Conservation (phyloP, 306 rosid species). For the Ormosia emarginata region DNA sequence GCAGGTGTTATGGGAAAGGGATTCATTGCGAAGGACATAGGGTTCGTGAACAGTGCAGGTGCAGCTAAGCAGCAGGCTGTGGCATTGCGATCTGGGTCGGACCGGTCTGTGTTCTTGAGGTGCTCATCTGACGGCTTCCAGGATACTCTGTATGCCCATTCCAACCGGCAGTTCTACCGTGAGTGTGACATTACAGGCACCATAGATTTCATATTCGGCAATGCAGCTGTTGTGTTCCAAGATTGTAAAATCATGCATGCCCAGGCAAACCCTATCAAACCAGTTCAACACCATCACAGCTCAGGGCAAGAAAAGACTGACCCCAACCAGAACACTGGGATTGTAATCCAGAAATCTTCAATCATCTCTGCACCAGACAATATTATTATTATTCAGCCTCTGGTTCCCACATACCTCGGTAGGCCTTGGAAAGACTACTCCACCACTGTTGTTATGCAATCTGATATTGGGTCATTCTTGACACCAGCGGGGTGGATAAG, state of each 20-base stretch:
- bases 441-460: slow-evolving; percentile 66
- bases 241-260: slow-evolving; percentile 54
- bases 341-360: slow-evolving; percentile 61
- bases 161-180: slow-evolving; percentile 87
- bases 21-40: slow-evolving; percentile 72
- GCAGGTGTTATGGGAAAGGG: slow-evolving; percentile 80
- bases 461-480: slow-evolving; percentile 51
- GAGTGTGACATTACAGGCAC: slow-evolving; percentile 80
- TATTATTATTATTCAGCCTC: too few species aligned
- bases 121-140: slow-evolving; percentile 76
- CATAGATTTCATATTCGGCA: slow-evolving; percentile 87
- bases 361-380: slow-evolving; percentile 31
- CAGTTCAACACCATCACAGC: slow-evolving; percentile 93
- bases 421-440: slow-evolving; percentile 90
- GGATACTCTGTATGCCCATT: slow-evolving; percentile 83
- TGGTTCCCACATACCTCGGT: slow-evolving; percentile 56
- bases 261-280: slow-evolving; percentile 65
- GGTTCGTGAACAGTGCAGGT: slow-evolving; percentile 74
- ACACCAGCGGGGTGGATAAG: slow-evolving; percentile 66
- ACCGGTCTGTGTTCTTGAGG: slow-evolving; percentile 54
- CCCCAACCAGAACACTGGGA: slow-evolving; percentile 72
- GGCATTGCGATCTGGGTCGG: slow-evolving; percentile 83
- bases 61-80: slow-evolving; percentile 85
- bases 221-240: slow-evolving; percentile 73
- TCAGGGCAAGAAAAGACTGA: slow-evolving; percentile 85